Evolutionary conservation across 208 protist species (phyloP).

Genomic region (Blastocrithidia nonstop): DNA sequence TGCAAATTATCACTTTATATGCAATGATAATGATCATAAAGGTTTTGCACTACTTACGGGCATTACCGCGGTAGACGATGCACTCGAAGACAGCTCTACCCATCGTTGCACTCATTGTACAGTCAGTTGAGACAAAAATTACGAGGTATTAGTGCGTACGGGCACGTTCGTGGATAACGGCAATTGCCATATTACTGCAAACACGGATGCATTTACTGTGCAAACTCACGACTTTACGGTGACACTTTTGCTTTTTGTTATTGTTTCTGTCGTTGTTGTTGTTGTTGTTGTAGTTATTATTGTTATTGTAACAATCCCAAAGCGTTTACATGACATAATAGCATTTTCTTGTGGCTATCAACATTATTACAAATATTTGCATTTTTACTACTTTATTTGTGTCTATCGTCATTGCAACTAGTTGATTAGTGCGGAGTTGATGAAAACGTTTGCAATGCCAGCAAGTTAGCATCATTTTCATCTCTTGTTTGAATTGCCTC

Average conservation of each 20-base stretch:
- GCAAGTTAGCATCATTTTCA: too few relatives aligned
- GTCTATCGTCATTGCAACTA: too few relatives aligned
- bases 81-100: slow-evolving; percentile 32
- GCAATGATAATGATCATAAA: slow-evolving; percentile 51
- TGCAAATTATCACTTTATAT: slow-evolving; percentile 6
- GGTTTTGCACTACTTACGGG: slow-evolving; percentile 16
- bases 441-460: too few relatives aligned
- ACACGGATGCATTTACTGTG: slow-evolving; percentile 47
- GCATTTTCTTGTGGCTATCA: too few relatives aligned
- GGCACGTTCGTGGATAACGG: slow-evolving; percentile 43
- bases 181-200: slow-evolving; percentile 57
- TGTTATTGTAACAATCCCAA: too few relatives aligned
- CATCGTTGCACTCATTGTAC: slow-evolving; percentile 28
- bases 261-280: background rate
- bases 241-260: background rate
- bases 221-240: background rate
- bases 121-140: slow-evolving; percentile 75
- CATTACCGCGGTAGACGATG: slow-evolving; percentile 57
- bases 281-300: background rate
- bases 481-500: too few relatives aligned
- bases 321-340: too few relatives aligned
- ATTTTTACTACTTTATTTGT: too few relatives aligned
- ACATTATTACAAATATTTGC: too few relatives aligned
- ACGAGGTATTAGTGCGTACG: slow-evolving; percentile 28
- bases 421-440: too few relatives aligned